phyloP scores from a whole-genome alignment of 139 green algal species.

The Chlorella sp. region DNA sequence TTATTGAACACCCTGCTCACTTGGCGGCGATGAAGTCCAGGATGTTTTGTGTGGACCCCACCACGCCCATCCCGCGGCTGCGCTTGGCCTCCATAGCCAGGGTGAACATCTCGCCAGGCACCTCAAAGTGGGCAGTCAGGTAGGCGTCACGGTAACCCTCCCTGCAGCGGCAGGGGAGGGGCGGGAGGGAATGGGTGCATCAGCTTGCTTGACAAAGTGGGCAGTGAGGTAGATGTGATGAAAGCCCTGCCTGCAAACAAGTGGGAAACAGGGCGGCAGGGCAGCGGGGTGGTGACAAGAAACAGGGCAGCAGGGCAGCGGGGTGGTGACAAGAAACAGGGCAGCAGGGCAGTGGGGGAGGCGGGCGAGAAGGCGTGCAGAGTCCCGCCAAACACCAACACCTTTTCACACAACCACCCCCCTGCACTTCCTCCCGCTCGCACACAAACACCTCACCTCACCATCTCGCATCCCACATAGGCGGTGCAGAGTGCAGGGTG shows the following conservation, averaged over 20 bases:
- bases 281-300: no score
- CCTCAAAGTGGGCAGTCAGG: constrained; percentile 98
- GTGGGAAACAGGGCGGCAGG: no score
- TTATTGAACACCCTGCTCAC: no score
- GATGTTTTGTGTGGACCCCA: constrained; percentile 98
- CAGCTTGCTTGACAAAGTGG: neutral
- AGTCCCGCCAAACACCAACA: no score
- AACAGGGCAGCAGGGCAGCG: no score
- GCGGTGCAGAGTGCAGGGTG: constrained; percentile 99
- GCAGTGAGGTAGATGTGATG: no score
- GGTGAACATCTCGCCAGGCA: constrained; percentile 94
- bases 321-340: no score
- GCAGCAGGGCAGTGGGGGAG: no score
- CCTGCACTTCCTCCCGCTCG: no score
- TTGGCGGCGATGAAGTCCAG: constrained; percentile 94
- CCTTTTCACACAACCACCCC: no score
- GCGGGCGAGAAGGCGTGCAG: no score
- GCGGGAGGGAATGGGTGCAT: neutral
- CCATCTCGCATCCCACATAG: constrained; percentile 89
- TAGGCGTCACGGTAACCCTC: constrained; percentile 91
- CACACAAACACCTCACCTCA: constrained; percentile 24
- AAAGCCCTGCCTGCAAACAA: no score
- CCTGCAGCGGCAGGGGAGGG: neutral
- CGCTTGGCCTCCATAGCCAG: constrained; percentile 90
- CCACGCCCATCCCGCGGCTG: constrained; percentile 85